Evolutionary conservation across 2,329 filamentous ascomycete genomes (phyloP).

Genomic region (Cladophialophora bantiana): DNA sequence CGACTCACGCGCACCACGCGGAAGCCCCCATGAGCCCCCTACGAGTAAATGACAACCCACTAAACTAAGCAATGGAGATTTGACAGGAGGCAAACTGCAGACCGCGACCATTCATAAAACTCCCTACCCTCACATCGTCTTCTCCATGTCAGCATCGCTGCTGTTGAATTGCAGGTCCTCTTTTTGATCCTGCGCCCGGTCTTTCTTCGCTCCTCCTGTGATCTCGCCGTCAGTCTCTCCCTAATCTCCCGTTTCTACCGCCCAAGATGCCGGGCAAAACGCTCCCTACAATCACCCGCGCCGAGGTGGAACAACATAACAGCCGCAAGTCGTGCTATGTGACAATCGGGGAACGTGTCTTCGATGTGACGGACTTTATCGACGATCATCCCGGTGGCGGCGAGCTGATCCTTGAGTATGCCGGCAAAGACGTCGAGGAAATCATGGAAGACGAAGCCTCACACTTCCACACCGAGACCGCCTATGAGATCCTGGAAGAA

Average conservation of each 20-base stretch:
- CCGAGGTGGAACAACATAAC: conserved; percentile 83
- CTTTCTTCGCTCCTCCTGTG: conserved; percentile 1
- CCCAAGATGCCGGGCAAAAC: conserved; percentile 68
- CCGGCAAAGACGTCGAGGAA: conserved; percentile 80
- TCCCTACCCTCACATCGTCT: background rate
- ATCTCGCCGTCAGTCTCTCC: conserved; percentile 4
- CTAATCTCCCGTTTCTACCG: background rate
- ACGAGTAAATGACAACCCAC: background rate
- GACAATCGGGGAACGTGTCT: conserved; percentile 86
- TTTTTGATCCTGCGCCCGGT: background rate
- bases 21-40: conserved; percentile 5
- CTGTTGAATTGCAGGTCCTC: background rate
- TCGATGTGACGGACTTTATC: conserved; percentile 91
- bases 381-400: conserved; percentile 89
- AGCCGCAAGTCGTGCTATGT: conserved; percentile 88
- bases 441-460: conserved; percentile 85
- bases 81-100: conserved; percentile 20
- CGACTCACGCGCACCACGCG: conserved; percentile 13
- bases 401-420: conserved; percentile 88
- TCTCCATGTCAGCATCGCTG: conserved; percentile 14
- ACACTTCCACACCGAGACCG: conserved; percentile 85
- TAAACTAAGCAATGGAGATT: conserved; percentile 5
- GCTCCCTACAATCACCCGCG: conserved; percentile 80
- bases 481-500: conserved; percentile 95
- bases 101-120: background rate